Percentiles rank a stretch among this genome's conserved stretches.
Conservation (phyloP, 2,329 filamentous ascomycete genomes). For the Cladophialophora exuberans region DNA sequence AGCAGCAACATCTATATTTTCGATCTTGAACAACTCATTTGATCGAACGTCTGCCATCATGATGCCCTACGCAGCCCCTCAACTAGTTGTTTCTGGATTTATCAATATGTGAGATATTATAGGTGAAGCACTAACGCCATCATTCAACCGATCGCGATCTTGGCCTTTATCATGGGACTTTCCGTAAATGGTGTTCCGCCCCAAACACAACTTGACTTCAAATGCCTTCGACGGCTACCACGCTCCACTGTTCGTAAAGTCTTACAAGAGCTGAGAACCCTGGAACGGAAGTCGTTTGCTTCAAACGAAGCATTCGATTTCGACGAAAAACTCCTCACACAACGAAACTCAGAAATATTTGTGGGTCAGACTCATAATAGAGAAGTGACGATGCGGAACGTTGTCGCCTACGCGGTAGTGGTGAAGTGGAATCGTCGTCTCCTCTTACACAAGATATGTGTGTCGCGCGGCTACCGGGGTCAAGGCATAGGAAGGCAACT, state of each 20-base stretch:
- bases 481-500: constrained; percentile 52
- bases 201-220: constrained; percentile 3
- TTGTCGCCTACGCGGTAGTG: constrained; percentile 52
- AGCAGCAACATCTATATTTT: too few relatives aligned
- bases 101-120: too few relatives aligned
- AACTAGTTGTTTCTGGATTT: too few relatives aligned
- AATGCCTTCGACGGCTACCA: constrained; percentile 16
- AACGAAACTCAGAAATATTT: constrained; percentile 25
- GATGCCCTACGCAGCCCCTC: too few relatives aligned
- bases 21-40: too few relatives aligned
- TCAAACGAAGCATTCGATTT: constrained; percentile 56
- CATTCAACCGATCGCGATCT: too few relatives aligned
- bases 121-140: too few relatives aligned
- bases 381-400: constrained; percentile 7
- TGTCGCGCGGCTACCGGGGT: constrained; percentile 49
- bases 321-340: constrained; percentile 36
- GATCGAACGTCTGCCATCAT: too few relatives aligned
- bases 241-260: constrained; percentile 14
- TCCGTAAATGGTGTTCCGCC: not conserved
- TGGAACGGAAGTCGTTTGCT: constrained; percentile 56
- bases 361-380: constrained; percentile 17
- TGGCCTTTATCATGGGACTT: not conserved
- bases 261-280: constrained; percentile 18
- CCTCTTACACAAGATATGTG: constrained; percentile 58
- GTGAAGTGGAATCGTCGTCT: constrained; percentile 49